Conservation (phyloP, 2,329 filamentous ascomycete species). For the Penicillium sp. region DNA sequence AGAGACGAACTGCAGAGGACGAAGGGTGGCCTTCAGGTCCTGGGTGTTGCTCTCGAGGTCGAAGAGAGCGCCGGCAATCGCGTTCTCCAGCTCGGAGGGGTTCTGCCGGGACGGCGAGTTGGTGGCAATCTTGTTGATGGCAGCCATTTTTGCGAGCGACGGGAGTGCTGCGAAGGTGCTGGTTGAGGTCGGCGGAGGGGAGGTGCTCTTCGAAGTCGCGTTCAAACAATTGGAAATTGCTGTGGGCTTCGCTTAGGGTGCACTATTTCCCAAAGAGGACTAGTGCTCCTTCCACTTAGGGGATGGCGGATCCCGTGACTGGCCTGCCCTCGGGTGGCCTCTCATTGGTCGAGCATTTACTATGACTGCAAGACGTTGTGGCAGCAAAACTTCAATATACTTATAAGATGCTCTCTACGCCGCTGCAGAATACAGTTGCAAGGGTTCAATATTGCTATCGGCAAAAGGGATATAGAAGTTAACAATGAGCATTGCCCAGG, state of each 20-base stretch:
- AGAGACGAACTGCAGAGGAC: conserved; percentile 98
- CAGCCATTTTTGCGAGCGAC: conserved; percentile 65
- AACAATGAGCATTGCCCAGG: conserved; percentile 1
- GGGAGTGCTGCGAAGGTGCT: conserved; percentile 41
- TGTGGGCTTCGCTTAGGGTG: conserved; percentile 41
- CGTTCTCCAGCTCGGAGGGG: conserved; percentile 96
- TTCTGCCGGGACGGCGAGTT: conserved; percentile 96
- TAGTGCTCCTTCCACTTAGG: conserved; percentile 29
- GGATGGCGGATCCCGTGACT: conserved; percentile 35
- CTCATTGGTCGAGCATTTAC: conserved; percentile 16
- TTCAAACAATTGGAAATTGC: conserved; percentile 36
- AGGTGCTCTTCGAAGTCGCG: conserved; percentile 37
- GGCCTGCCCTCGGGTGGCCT: conserved; percentile 25
- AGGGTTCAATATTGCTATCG: conserved; percentile 11
- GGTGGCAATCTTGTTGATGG: conserved; percentile 96
- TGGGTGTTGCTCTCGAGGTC: conserved; percentile 99
- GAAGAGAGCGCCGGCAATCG: conserved; percentile 95
- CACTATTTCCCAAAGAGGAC: conserved; percentile 26
- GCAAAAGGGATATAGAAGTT: conserved; percentile 14
- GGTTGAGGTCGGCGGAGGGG: conserved; percentile 39
- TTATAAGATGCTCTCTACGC: not conserved
- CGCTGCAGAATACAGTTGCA: not conserved
- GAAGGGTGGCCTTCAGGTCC: conserved; percentile 94
- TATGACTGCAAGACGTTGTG: too few species aligned
- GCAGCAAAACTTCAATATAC: not conserved